Percentiles rank a stretch among this genome's conserved stretches.
Evolutionary conservation across 2,329 filamentous ascomycete genomes (phyloP).

Genomic region (Xylaria multiplex): DNA sequence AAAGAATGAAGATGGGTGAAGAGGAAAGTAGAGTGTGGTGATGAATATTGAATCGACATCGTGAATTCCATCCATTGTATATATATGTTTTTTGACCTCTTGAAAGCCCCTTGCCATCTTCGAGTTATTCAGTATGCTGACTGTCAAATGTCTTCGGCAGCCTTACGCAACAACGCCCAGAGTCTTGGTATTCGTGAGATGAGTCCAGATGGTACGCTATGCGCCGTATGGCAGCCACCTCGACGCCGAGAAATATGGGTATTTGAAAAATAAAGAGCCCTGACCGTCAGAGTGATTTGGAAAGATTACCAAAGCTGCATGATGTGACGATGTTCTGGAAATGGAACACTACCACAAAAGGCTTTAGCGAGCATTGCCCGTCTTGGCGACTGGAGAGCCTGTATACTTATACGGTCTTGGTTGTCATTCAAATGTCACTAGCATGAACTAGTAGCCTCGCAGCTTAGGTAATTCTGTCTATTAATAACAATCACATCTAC

Average conservation of each 20-base stretch:
- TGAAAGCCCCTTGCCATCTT: constrained; percentile 4
- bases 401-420: neutral
- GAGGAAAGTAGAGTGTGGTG: constrained; percentile 10
- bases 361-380: constrained; percentile 3
- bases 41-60: constrained; percentile 7
- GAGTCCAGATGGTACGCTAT: constrained; percentile 13
- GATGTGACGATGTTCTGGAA: constrained; percentile 2
- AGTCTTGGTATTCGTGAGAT: constrained; percentile 14
- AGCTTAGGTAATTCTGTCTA: constrained; percentile 27
- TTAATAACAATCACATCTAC: constrained; percentile 17
- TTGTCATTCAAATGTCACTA: neutral
- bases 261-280: constrained; percentile 15
- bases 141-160: constrained; percentile 15
- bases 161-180: constrained; percentile 6
- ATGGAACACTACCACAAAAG: constrained; percentile 16
- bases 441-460: constrained; percentile 19
- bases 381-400: constrained; percentile 15
- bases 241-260: neutral
- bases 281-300: constrained; percentile 22
- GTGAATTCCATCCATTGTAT: constrained; percentile 5
- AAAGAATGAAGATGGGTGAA: neutral
- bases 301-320: constrained; percentile 13
- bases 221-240: neutral
- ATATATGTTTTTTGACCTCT: constrained; percentile 17
- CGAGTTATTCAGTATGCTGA: constrained; percentile 20